Conservation (phyloP, 1,139 yeast genomes). For the Pichia sp. region DNA sequence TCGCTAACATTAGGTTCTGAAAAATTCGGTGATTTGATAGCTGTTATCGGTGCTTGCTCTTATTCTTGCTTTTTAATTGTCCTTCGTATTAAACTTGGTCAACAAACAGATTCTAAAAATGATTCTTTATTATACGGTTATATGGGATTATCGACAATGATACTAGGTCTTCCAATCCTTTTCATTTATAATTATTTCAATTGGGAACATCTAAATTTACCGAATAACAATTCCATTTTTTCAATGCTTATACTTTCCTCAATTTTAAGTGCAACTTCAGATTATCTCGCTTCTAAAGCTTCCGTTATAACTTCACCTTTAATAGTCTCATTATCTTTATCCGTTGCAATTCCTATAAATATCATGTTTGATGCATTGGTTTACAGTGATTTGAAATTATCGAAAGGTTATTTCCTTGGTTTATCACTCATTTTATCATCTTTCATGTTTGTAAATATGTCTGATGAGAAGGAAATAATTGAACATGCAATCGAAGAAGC, state of each 20-base stretch:
- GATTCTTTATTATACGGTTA: slow-evolving; percentile 43
- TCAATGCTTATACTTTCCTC: slow-evolving; percentile 38
- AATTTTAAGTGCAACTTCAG: slow-evolving; percentile 41
- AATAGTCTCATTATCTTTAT: slow-evolving; percentile 44
- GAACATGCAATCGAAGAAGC: slow-evolving; percentile 44
- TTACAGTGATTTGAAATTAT: slow-evolving; percentile 31
- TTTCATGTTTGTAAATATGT: slow-evolving; percentile 40
- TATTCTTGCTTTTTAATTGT: slow-evolving; percentile 41
- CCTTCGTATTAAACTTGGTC: slow-evolving; percentile 40
- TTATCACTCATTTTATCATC: slow-evolving; percentile 40
- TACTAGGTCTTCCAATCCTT: slow-evolving; percentile 36
- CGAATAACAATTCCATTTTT: slow-evolving; percentile 34
- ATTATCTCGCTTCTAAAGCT: slow-evolving; percentile 43
- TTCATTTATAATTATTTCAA: slow-evolving; percentile 30
- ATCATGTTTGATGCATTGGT: slow-evolving; percentile 38
- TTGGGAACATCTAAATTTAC: slow-evolving; percentile 37
- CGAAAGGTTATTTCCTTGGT: slow-evolving; percentile 37
- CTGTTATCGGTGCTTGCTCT: slow-evolving; percentile 40
- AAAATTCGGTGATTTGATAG: slow-evolving; percentile 43
- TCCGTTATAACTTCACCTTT: slow-evolving; percentile 49
- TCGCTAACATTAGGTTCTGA: slow-evolving; percentile 10
- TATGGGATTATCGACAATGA: slow-evolving; percentile 38
- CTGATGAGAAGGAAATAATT: slow-evolving; percentile 40
- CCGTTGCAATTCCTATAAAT: slow-evolving; percentile 47
- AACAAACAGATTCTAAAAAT: slow-evolving; percentile 36